phyloP scores from a whole-genome alignment of 805 yeast genomes.

The Grigorovia jiainica region DNA sequence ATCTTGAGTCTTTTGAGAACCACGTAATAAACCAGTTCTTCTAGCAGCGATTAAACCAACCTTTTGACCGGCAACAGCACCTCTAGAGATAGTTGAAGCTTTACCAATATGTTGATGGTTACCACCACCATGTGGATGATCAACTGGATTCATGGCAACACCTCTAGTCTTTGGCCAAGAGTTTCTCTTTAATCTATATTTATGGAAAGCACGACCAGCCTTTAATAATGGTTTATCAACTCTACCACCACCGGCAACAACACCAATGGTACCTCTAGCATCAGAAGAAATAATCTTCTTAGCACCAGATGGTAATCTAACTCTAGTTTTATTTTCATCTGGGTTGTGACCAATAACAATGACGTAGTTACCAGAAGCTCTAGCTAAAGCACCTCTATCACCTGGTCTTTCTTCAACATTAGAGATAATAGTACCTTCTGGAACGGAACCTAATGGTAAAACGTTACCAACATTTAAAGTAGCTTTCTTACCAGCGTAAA shows the following conservation, averaged over 20 bases:
- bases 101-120: conserved; percentile 99
- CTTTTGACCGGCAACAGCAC: conserved; percentile 99
- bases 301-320: conserved; percentile 98
- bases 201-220: conserved; percentile 99
- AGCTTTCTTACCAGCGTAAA: conserved; percentile 98
- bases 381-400: conserved; percentile 99
- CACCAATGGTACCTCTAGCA: conserved; percentile 99
- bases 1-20: conserved; percentile 91
- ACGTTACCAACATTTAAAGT: conserved; percentile 95
- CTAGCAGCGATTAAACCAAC: conserved; percentile 99
- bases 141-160: conserved; percentile 99
- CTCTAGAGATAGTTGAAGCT: conserved; percentile 98
- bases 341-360: conserved; percentile 98
- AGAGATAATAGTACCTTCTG: conserved; percentile 98
- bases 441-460: conserved; percentile 92
- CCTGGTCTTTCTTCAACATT: conserved; percentile 98
- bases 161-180: conserved; percentile 99
- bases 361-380: conserved; percentile 99
- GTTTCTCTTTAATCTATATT: conserved; percentile 98
- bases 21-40: conserved; percentile 99
- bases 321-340: conserved; percentile 98
- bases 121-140: conserved; percentile 99
- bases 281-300: conserved; percentile 91
- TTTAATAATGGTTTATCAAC: conserved; percentile 98
- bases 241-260: conserved; percentile 99